phyloP scores from a whole-genome alignment of 2,329 filamentous ascomycete species.

The Diaporthe destruens region DNA sequence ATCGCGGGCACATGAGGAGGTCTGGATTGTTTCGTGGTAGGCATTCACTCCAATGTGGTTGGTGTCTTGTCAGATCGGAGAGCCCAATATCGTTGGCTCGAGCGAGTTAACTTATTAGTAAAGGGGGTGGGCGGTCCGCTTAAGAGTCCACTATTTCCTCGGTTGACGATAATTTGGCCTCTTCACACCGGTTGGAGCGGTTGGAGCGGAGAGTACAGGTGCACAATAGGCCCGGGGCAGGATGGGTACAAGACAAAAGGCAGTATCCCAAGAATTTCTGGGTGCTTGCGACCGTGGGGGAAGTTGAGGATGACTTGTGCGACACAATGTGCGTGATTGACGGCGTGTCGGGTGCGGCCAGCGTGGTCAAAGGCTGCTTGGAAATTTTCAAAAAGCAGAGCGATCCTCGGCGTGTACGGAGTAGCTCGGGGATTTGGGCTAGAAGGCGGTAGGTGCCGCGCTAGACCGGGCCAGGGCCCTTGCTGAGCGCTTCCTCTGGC shows the following conservation, averaged over 20 bases:
- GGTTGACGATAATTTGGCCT: constrained; percentile 29
- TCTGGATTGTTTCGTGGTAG: constrained; percentile 9
- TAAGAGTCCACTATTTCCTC: constrained; percentile 19
- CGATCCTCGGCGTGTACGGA: constrained; percentile 25
- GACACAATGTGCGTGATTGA: constrained; percentile 13
- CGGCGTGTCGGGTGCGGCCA: constrained; percentile 13
- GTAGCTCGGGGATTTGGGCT: constrained; percentile 27
- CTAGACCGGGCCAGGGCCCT: background rate
- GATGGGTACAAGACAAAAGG: background rate
- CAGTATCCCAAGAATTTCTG: background rate
- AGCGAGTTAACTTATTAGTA: too few species aligned
- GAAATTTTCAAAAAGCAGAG: constrained; percentile 32
- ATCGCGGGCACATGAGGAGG: constrained; percentile 30
- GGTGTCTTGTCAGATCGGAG: background rate
- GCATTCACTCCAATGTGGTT: background rate
- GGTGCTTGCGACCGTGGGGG: constrained; percentile 1
- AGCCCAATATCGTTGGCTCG: constrained; percentile 25
- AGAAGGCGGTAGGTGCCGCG: background rate
- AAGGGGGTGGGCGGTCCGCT: constrained; percentile 9
- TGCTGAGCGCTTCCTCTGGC: background rate
- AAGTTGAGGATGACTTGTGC: constrained; percentile 30
- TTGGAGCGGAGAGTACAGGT: background rate
- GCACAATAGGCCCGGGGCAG: background rate
- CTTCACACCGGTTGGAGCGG: constrained; percentile 23
- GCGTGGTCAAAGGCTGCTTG: constrained; percentile 23